Evolutionary conservation across 2,329 filamentous ascomycete species (phyloP).

Genomic region (Helicocarpus griseus): DNA sequence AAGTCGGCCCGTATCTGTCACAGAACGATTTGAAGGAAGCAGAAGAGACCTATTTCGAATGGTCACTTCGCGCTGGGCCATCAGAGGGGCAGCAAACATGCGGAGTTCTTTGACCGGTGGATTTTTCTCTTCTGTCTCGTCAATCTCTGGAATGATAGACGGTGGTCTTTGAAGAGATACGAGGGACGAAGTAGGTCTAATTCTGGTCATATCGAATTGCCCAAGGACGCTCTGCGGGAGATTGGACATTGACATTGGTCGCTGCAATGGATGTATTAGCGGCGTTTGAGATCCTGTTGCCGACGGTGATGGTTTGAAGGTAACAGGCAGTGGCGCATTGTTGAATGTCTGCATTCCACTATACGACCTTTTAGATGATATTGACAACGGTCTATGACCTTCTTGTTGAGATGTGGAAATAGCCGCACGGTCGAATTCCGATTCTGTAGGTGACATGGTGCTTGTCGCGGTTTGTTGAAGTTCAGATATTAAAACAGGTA

Average conservation of each 20-base stretch:
- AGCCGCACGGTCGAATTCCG: neutral
- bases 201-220: neutral
- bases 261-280: neutral
- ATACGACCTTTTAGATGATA: neutral
- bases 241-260: neutral
- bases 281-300: neutral
- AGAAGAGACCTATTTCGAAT: conserved; percentile 26
- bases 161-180: neutral
- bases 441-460: neutral
- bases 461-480: conserved; percentile 51
- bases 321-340: neutral
- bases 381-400: neutral
- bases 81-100: conserved; percentile 27
- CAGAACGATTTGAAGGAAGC: neutral
- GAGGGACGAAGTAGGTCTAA: neutral
- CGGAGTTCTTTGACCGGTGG: neutral
- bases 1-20: neutral
- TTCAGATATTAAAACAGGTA: conserved; percentile 54
- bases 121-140: neutral
- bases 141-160: neutral
- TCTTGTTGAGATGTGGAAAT: neutral
- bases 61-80: conserved; percentile 46
- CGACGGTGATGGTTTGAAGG: neutral
- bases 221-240: neutral
- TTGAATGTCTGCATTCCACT: neutral